phyloP scores from a whole-genome alignment of 345 rosid genomes.

The Kernera saxatilis region DNA sequence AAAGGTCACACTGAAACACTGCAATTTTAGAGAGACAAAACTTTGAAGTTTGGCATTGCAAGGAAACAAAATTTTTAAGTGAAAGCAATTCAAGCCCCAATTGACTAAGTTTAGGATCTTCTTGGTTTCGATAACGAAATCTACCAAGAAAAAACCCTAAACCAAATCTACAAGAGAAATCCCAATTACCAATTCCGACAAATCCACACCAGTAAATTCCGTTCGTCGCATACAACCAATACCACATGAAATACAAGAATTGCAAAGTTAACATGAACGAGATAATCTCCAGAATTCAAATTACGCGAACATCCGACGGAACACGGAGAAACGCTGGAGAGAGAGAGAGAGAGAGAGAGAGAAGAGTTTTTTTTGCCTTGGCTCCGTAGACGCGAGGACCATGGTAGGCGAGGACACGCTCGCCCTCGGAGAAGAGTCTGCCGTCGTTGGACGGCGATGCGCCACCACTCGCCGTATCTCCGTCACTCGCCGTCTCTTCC shows the following conservation, averaged over 20 bases:
- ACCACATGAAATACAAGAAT: not conserved
- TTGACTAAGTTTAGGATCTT: not conserved
- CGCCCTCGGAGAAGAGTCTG: constrained; percentile 70
- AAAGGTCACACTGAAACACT: not conserved
- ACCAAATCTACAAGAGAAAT: not conserved
- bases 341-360: not conserved
- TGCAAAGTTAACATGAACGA: not conserved
- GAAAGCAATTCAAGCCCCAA: not conserved
- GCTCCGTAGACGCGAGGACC: constrained; percentile 98
- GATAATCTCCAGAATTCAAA: constrained; percentile 1
- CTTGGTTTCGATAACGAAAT: not conserved
- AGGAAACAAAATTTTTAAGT: too few species aligned
- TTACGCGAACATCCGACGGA: not conserved
- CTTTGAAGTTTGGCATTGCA: too few species aligned
- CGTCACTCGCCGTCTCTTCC: constrained; percentile 73
- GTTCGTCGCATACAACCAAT: not conserved
- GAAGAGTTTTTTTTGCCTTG: constrained; percentile 49
- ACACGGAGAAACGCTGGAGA: not conserved
- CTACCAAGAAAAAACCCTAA: not conserved
- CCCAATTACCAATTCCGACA: not conserved
- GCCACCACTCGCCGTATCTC: constrained; percentile 69
- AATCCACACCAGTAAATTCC: not conserved
- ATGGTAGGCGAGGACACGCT: constrained; percentile 92
- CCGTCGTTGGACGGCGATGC: constrained; percentile 52
- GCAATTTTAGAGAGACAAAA: too few species aligned